phyloP scores from a whole-genome alignment of 768 basidiomycete species.

The Boletus rubropictus region DNA sequence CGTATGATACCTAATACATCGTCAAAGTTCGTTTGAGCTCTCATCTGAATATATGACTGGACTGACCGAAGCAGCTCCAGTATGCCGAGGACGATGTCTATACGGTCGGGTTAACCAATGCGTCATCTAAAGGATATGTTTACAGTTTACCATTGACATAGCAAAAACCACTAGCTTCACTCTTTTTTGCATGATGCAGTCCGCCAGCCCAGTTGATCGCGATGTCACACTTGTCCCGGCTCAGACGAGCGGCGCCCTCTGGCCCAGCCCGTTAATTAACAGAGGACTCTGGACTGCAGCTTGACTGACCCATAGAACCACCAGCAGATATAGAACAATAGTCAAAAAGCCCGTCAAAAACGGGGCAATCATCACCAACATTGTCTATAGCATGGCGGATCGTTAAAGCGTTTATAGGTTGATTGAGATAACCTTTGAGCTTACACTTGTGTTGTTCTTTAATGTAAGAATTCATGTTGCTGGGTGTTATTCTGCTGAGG shows the following conservation, averaged over 20 bases:
- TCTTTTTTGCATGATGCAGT: conserved; percentile 97
- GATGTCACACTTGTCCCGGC: conserved; percentile 96
- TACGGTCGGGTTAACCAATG: background rate
- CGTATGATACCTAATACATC: conserved; percentile 66
- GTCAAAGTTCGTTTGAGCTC: background rate
- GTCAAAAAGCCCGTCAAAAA: conserved; percentile 97
- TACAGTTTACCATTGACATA: conserved; percentile 80
- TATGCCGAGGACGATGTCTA: conserved; percentile 96
- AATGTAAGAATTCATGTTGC: conserved; percentile 88
- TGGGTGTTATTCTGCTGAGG: conserved; percentile 86
- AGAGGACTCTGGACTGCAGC: background rate
- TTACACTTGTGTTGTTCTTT: conserved; percentile 95
- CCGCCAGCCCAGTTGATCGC: conserved; percentile 99
- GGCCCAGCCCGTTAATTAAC: conserved; percentile 6
- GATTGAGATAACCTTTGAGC: conserved; percentile 14
- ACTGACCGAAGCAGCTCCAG: conserved; percentile 81
- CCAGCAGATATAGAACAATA: conserved; percentile 99
- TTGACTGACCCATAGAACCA: conserved; percentile 87
- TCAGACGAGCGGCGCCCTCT: conserved; percentile 97
- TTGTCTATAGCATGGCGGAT: conserved; percentile 55
- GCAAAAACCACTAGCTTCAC: conserved; percentile 98
- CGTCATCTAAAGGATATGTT: background rate
- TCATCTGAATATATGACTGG: background rate
- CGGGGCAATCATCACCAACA: conserved; percentile 97
- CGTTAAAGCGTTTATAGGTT: background rate